phyloP scores from a whole-genome alignment of 2,329 filamentous ascomycete genomes.

The Xylogone sp. region DNA sequence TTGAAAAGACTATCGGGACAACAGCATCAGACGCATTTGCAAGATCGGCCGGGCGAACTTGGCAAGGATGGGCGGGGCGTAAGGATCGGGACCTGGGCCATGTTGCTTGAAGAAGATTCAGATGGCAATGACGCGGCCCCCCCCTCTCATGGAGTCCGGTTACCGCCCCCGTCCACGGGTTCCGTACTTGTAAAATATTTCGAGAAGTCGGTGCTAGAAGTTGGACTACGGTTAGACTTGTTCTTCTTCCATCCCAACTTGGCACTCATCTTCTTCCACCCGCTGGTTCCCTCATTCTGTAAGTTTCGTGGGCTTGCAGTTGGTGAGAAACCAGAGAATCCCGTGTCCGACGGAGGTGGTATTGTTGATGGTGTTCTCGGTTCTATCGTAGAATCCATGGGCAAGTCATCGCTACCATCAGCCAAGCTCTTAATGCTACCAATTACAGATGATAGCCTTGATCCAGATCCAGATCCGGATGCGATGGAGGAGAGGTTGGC shows the following conservation, averaged over 20 bases:
- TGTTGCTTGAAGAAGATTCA: slow-evolving; percentile 25
- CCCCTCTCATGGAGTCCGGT: slow-evolving; percentile 50
- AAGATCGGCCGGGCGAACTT: not conserved
- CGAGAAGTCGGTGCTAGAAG: slow-evolving; percentile 34
- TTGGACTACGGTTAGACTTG: slow-evolving; percentile 41
- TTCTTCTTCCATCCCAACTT: slow-evolving; percentile 55
- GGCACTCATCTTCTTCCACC: slow-evolving; percentile 63
- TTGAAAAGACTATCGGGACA: not conserved
- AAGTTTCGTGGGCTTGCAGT: slow-evolving; percentile 19
- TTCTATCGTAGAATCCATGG: slow-evolving; percentile 44
- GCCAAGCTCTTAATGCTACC: slow-evolving; percentile 47
- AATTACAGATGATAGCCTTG: slow-evolving; percentile 43
- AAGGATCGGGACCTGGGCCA: slow-evolving; percentile 10
- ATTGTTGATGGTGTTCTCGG: slow-evolving; percentile 73
- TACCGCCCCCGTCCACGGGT: slow-evolving; percentile 27
- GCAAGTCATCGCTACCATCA: slow-evolving; percentile 63
- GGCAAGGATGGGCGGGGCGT: not conserved
- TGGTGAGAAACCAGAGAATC: slow-evolving; percentile 19
- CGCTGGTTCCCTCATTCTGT: slow-evolving; percentile 32
- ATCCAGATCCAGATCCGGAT: slow-evolving; percentile 18
- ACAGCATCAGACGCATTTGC: not conserved
- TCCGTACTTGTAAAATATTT: slow-evolving; percentile 32
- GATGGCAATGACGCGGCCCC: slow-evolving; percentile 51
- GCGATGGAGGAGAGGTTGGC: slow-evolving; percentile 12
- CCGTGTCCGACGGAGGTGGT: slow-evolving; percentile 55